These are phyloP conservation scores for Pittosporum tobira DNA, from an alignment of 129 eudicot genomes.

Conservation along the genomic window DNA sequence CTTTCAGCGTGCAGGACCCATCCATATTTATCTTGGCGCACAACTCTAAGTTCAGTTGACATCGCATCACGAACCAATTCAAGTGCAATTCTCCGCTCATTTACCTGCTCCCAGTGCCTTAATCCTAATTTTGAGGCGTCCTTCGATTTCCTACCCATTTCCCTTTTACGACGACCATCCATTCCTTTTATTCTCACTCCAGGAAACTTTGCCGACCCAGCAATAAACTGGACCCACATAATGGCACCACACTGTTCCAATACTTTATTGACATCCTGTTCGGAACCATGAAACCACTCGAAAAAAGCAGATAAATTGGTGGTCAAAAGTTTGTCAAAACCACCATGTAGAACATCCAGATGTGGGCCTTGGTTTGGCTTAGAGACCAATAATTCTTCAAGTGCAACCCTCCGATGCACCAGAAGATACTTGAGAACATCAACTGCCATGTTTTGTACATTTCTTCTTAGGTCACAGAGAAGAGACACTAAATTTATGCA, in stretches of 20 bases:
- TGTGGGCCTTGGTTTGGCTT: conserved; percentile 62
- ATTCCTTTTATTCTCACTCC: conserved; percentile 72
- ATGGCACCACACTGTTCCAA: conserved; percentile 72
- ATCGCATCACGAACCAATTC: conserved; percentile 75
- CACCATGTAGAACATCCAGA: conserved; percentile 85
- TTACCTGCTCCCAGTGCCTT: conserved; percentile 87
- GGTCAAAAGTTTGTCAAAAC: conserved; percentile 81
- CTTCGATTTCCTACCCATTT: conserved; percentile 47
- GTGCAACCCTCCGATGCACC: conserved; percentile 72
- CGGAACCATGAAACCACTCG: conserved; percentile 70
- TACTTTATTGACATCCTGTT: conserved; percentile 50
- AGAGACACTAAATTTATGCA: conserved; percentile 71
- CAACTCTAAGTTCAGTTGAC: conserved; percentile 81
- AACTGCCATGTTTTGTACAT: conserved; percentile 55
- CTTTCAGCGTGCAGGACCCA: conserved; percentile 99
- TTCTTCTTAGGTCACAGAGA: conserved; percentile 56
- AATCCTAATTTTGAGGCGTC: conserved; percentile 57
- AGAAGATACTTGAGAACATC: conserved; percentile 82
- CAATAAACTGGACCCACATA: conserved; percentile 82
- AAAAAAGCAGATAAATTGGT: conserved; percentile 53
- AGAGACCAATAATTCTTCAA: conserved; percentile 75
- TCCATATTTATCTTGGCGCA: conserved; percentile 97
- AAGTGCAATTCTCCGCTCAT: conserved; percentile 75
- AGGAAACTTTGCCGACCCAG: conserved; percentile 77
- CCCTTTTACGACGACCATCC: conserved; percentile 87